Percentiles rank a stretch among this genome's conserved stretches.
Conservation (phyloP, 257 asterid species). For the Anisodus tanguticus region DNA sequence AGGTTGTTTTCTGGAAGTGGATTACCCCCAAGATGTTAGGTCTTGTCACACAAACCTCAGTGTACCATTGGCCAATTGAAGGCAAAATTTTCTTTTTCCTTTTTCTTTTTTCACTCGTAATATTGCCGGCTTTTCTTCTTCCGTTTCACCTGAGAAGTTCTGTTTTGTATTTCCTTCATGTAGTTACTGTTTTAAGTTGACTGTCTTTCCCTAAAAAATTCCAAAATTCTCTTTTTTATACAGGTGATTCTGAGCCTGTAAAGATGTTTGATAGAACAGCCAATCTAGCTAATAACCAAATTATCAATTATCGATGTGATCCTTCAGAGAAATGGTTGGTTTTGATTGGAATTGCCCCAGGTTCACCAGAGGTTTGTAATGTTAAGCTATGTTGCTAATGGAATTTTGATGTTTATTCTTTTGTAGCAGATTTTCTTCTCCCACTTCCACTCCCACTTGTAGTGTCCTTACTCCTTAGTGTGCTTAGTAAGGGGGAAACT, state of each 20-base stretch:
- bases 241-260: slow-evolving; percentile 93
- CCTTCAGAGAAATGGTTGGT: slow-evolving; percentile 99
- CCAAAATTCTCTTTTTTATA: slow-evolving; percentile 26
- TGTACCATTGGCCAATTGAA: slow-evolving; percentile 95
- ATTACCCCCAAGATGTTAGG: slow-evolving; percentile 92
- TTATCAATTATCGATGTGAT: slow-evolving; percentile 92
- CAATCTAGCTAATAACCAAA: slow-evolving; percentile 87
- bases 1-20: slow-evolving; percentile 99
- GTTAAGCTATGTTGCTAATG: slow-evolving; percentile 10
- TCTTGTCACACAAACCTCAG: slow-evolving; percentile 92
- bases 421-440: background rate
- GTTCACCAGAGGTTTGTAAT: slow-evolving; percentile 85
- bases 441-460: background rate
- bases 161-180: background rate
- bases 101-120: background rate
- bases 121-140: background rate
- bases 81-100: slow-evolving; percentile 46
- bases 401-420: background rate
- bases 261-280: slow-evolving; percentile 97
- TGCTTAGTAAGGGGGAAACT: background rate
- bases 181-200: background rate
- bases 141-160: background rate
- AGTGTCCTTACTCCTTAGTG: background rate
- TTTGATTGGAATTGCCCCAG: slow-evolving; percentile 97
- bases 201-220: slow-evolving; percentile 10